Base-by-base conservation (phyloP, 176 grass and related monocot species). In the Poa pratensis region DNA sequence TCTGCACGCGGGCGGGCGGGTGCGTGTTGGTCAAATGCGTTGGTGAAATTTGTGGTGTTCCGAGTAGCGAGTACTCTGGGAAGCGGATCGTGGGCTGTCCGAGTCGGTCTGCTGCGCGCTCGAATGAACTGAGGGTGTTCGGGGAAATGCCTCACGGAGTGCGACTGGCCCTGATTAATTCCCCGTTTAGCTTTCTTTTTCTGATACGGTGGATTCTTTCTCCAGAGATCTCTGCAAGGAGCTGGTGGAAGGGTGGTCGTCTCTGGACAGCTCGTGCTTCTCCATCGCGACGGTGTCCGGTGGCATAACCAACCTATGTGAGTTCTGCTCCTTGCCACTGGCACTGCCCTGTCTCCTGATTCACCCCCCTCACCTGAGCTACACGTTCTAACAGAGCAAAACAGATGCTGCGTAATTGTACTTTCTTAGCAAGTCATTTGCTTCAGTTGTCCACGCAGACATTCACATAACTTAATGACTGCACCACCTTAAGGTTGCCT, bases 221-320 rank as follows among this genome's bases (percentile, higher is more conserved):
- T 80, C 6, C 92, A 99, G 96, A 86, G 49, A 45, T 69, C 78
- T 99, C 46, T 94, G 94, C 90, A 94, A 96, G 86, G 84, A 86
- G 46, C 77, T 92, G 81, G 84, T 99, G 59, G 62, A 39, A 70
- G 92, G 84, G 43, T 94, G 91, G 93, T 77, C 67, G 0, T 81
- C 81, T 28, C 60, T 94, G 77, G 91, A 94, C 76, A 83, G 70
- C 87, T 96, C 96, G 28, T 84, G 84, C 81, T 94, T 99, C 84
- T 89, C 82, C 1, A 91, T 91, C 59, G 88, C 94, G 34, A 99
- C 80, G 0, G 91, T 99, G 84, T 99, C 96, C 24, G 93, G 96
- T 12, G 96, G 96, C 78, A 96, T 99, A 78, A 99, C 94, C 35
- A 99, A 99, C 89, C 82, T 94, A 7, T 86, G 96, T 99, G 80